These are phyloP conservation scores for Mycotypha africana DNA, from an alignment of 371 early-diverging fungal genomes.

Conservation along the genomic window DNA sequence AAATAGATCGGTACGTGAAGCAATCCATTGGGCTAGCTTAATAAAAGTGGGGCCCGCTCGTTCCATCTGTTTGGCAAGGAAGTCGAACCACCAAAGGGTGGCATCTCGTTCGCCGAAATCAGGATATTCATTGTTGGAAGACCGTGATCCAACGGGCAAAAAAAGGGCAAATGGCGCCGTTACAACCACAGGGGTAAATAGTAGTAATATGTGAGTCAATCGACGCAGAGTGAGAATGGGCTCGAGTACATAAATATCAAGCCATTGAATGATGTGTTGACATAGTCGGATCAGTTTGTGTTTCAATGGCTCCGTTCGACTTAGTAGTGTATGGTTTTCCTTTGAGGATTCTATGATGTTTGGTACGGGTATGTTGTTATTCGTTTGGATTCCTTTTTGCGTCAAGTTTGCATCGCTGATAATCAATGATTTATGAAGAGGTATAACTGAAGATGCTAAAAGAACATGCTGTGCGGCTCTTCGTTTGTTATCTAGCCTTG, in stretches of 20 bases:
- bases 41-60: constrained; percentile 91
- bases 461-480: too few relatives aligned
- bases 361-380: too few relatives aligned
- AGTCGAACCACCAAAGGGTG: constrained; percentile 80
- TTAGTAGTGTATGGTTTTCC: too few relatives aligned
- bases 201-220: constrained; percentile 48
- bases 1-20: constrained; percentile 90
- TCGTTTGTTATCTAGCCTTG: too few relatives aligned
- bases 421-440: too few relatives aligned
- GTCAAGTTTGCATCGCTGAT: too few relatives aligned
- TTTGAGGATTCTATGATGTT: too few relatives aligned
- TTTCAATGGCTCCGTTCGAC: too few relatives aligned
- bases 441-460: too few relatives aligned
- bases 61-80: constrained; percentile 75
- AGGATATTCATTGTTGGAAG: constrained; percentile 50
- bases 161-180: constrained; percentile 49
- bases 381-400: too few relatives aligned
- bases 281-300: too few relatives aligned
- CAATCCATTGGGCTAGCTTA: constrained; percentile 97
- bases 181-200: constrained; percentile 64
- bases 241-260: constrained; percentile 51
- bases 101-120: constrained; percentile 46
- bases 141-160: constrained; percentile 46
- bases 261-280: constrained; percentile 19
- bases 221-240: constrained; percentile 53